phyloP scores from a whole-genome alignment of 116 monocot genomes.

The Posidonia oceanica region DNA sequence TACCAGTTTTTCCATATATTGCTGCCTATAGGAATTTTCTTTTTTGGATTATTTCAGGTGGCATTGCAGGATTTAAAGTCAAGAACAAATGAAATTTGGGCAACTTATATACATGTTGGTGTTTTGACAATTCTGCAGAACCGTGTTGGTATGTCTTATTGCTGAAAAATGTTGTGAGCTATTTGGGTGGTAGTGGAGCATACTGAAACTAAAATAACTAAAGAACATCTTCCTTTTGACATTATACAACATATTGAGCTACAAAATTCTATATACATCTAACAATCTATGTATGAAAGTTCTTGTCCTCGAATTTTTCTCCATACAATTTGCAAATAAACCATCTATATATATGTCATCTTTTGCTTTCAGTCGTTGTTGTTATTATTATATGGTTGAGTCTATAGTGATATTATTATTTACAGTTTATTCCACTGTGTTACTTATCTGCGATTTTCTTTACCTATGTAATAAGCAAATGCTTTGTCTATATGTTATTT shows the following conservation, averaged over 20 bases:
- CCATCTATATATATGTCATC: too few relatives aligned
- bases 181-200: not conserved
- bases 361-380: too few relatives aligned
- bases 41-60: conserved; percentile 3
- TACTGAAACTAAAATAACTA: not conserved
- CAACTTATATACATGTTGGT: conserved; percentile 9
- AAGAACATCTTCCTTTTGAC: not conserved
- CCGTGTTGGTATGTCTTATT: conserved; percentile 13
- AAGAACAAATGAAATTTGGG: conserved; percentile 8
- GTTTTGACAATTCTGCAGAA: conserved; percentile 17
- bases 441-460: too few relatives aligned
- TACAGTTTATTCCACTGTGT: too few relatives aligned
- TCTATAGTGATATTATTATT: too few relatives aligned
- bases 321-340: too few relatives aligned
- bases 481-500: too few relatives aligned
- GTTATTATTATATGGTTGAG: too few relatives aligned
- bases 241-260: not conserved
- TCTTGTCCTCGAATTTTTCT: too few relatives aligned
- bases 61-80: conserved; percentile 2
- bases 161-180: not conserved
- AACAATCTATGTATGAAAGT: too few relatives aligned
- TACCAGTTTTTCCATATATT: not conserved
- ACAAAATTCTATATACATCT: too few relatives aligned
- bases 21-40: not conserved
- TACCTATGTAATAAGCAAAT: too few relatives aligned